Conservation (phyloP, 306 rosid genomes). For the Hippophae tibetana region DNA sequence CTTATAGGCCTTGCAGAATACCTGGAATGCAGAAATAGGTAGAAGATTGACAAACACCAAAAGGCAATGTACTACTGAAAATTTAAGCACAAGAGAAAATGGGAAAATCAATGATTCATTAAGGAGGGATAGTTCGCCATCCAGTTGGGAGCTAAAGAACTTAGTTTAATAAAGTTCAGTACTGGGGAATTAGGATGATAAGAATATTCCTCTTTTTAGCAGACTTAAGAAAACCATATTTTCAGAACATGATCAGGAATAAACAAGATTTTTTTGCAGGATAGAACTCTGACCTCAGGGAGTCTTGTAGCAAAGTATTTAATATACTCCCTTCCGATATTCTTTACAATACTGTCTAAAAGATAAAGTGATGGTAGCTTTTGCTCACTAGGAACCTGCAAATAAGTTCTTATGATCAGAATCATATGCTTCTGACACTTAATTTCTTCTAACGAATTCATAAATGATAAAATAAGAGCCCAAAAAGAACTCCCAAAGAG, state of each 20-base stretch:
- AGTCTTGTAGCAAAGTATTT: constrained; percentile 68
- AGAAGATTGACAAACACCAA: constrained; percentile 10
- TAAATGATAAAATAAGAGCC: too few species aligned
- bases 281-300: constrained; percentile 75
- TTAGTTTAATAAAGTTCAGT: not conserved
- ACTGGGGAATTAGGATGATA: not conserved
- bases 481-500: too few species aligned
- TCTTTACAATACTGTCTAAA: constrained; percentile 92
- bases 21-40: constrained; percentile 39
- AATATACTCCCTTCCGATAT: constrained; percentile 88
- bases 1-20: constrained; percentile 80
- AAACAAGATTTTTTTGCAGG: constrained; percentile 10
- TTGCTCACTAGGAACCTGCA: constrained; percentile 89
- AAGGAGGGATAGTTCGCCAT: constrained; percentile 11
- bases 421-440: not conserved
- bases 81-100: not conserved
- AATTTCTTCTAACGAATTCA: not conserved
- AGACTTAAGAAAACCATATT: too few species aligned
- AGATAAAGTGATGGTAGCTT: constrained; percentile 94
- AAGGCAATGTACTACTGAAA: constrained; percentile 10
- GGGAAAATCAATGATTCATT: constrained; percentile 7
- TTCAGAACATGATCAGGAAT: not conserved
- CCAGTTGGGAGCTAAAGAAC: constrained; percentile 5
- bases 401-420: constrained; percentile 22
- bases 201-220: not conserved